These are phyloP conservation scores for Bipolaris bicolor DNA, from an alignment of 2,329 filamentous ascomycete genomes.

Conservation along the genomic window DNA sequence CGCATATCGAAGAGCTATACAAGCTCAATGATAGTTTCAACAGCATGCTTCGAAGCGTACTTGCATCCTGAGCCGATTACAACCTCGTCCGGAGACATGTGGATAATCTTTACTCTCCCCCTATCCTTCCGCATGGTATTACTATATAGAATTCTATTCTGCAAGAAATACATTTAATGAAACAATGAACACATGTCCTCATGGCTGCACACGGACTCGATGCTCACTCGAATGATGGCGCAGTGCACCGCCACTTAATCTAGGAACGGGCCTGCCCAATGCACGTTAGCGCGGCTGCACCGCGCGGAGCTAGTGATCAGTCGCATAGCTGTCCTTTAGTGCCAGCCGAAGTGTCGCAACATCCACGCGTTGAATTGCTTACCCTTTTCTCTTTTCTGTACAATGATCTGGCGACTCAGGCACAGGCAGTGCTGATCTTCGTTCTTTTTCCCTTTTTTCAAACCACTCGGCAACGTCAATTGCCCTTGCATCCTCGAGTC, in stretches of 20 bases:
- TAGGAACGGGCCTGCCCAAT: slow-evolving; percentile 18
- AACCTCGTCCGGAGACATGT: background rate
- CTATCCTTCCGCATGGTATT: background rate
- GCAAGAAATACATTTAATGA: slow-evolving; percentile 1
- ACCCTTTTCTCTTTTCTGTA: slow-evolving; percentile 27
- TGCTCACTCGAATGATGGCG: background rate
- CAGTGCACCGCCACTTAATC: slow-evolving; percentile 20
- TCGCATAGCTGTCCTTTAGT: slow-evolving; percentile 44
- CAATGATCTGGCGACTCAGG: slow-evolving; percentile 31
- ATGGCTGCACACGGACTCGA: background rate
- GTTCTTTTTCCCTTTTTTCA: slow-evolving; percentile 22
- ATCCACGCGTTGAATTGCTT: slow-evolving; percentile 29
- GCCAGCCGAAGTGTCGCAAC: slow-evolving; percentile 34
- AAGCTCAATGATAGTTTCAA: slow-evolving; percentile 82
- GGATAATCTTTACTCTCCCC: background rate
- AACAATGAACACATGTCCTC: background rate
- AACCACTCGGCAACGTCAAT: slow-evolving; percentile 15
- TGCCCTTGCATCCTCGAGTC: slow-evolving; percentile 18
- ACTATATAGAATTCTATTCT: background rate
- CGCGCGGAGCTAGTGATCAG: slow-evolving; percentile 23
- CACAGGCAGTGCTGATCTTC: slow-evolving; percentile 30
- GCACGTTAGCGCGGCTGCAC: slow-evolving; percentile 23
- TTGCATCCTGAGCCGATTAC: slow-evolving; percentile 59
- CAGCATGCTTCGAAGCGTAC: slow-evolving; percentile 78
- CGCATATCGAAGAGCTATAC: slow-evolving; percentile 75